Conservation (phyloP, 345 rosid genomes). For the Pistacia integerrima region DNA sequence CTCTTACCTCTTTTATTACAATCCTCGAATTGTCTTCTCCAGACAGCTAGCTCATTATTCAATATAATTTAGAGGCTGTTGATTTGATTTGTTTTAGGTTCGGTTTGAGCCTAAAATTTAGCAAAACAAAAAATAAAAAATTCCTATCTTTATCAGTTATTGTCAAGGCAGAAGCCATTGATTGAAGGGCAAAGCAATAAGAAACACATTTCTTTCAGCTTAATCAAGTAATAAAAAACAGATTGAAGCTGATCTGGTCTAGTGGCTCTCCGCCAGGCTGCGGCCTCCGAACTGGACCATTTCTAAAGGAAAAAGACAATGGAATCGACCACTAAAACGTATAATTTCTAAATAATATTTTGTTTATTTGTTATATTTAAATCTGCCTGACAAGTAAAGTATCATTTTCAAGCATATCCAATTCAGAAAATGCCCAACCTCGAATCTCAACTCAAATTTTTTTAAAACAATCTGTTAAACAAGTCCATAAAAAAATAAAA, state of each 20-base stretch:
- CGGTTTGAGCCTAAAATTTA: background rate
- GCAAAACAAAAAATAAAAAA: background rate
- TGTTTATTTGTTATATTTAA: background rate
- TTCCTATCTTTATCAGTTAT: background rate
- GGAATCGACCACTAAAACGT: background rate
- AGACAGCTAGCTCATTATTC: conserved; percentile 12
- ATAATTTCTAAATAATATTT: background rate
- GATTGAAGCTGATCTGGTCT: conserved; percentile 12
- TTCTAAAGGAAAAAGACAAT: background rate
- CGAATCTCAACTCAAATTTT: background rate
- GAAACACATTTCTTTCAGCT: background rate
- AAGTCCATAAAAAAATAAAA: background rate
- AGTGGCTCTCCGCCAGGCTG: conserved; percentile 15
- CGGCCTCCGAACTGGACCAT: conserved; percentile 6
- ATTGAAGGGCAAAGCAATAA: background rate
- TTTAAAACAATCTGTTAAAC: background rate
- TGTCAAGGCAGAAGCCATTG: background rate
- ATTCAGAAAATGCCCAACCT: conserved; percentile 6
- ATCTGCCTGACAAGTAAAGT: conserved; percentile 7
- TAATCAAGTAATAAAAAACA: conserved; percentile 1
- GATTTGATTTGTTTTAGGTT: background rate
- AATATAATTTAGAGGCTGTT: no score
- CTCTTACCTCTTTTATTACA: background rate
- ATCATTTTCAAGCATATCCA: conserved; percentile 6
- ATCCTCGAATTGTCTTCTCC: conserved; percentile 8